Evolutionary conservation across 2,329 filamentous ascomycete species (phyloP).

Genomic region (Hypoxylon sp.): DNA sequence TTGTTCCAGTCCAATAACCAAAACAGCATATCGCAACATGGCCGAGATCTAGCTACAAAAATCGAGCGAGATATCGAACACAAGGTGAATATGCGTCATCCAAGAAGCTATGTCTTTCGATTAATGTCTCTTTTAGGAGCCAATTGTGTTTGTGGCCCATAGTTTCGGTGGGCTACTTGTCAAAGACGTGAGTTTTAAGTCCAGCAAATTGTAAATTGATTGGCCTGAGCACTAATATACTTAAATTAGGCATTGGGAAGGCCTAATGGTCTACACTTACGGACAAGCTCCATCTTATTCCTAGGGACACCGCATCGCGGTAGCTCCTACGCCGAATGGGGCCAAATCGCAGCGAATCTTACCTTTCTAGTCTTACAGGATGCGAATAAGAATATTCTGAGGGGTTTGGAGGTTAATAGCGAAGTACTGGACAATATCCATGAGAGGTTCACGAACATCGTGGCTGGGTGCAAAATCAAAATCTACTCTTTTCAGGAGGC

Average conservation of each 20-base stretch:
- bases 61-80: conserved; percentile 55
- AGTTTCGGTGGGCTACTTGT: conserved; percentile 59
- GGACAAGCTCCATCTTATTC: conserved; percentile 58
- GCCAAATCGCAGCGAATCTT: conserved; percentile 55
- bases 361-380: conserved; percentile 55
- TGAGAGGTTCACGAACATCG: conserved; percentile 54
- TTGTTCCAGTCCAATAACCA: conserved; percentile 57
- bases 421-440: conserved; percentile 59
- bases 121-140: conserved; percentile 44
- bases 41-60: conserved; percentile 51
- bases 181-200: conserved; percentile 53
- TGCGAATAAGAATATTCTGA: conserved; percentile 55
- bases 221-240: background rate
- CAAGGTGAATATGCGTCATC: conserved; percentile 16
- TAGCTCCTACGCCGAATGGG: conserved; percentile 54
- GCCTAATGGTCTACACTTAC: conserved; percentile 48
- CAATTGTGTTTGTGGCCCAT: conserved; percentile 57
- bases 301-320: conserved; percentile 60
- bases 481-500: conserved; percentile 61
- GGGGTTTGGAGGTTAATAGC: conserved; percentile 53
- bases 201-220: background rate
- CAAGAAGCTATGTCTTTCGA: background rate
- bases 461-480: conserved; percentile 48
- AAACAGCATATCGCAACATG: conserved; percentile 58
- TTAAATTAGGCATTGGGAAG: conserved; percentile 52